These are phyloP conservation scores for Aspergillus incahuasiensis DNA, from an alignment of 495 filamentous ascomycete genomes.

Conservation along the genomic window DNA sequence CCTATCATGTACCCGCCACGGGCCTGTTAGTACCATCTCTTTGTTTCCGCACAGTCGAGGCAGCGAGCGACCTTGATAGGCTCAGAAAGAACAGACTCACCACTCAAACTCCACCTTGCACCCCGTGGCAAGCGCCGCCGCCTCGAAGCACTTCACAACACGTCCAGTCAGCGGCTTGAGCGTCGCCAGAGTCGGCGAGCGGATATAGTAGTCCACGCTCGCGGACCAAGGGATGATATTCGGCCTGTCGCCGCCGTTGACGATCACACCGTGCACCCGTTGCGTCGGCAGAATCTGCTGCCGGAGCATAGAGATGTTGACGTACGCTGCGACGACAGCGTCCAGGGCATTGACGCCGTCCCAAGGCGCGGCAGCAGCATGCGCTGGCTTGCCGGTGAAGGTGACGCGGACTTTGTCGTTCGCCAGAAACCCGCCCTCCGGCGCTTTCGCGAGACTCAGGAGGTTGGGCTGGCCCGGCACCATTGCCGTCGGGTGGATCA, in stretches of 20 bases:
- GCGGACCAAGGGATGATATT: slow-evolving; percentile 54
- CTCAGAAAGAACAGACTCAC: slow-evolving; percentile 14
- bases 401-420: slow-evolving; percentile 46
- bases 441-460: slow-evolving; percentile 24
- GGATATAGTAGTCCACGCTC: slow-evolving; percentile 52
- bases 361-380: slow-evolving; percentile 59
- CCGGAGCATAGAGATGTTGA: slow-evolving; percentile 53
- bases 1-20: too few relatives aligned
- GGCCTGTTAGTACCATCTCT: too few relatives aligned
- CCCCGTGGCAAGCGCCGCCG: slow-evolving; percentile 51
- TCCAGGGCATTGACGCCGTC: slow-evolving; percentile 62
- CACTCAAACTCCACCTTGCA: slow-evolving; percentile 46
- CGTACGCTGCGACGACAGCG: slow-evolving; percentile 57
- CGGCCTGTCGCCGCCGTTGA: slow-evolving; percentile 41
- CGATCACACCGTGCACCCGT: slow-evolving; percentile 42
- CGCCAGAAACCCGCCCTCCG: slow-evolving; percentile 45
- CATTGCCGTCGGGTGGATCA: slow-evolving; percentile 49
- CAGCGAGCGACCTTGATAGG: too few relatives aligned
- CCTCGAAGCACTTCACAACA: slow-evolving; percentile 53
- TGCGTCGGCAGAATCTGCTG: slow-evolving; percentile 52
- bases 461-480: slow-evolving; percentile 22
- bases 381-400: slow-evolving; percentile 46
- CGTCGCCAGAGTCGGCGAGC: slow-evolving; percentile 31
- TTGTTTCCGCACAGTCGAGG: too few relatives aligned
- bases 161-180: slow-evolving; percentile 44